Percentiles rank a stretch among this genome's conserved stretches.
Evolutionary conservation across 345 rosid species (phyloP).

Genomic region (Alliaria petiolata): DNA sequence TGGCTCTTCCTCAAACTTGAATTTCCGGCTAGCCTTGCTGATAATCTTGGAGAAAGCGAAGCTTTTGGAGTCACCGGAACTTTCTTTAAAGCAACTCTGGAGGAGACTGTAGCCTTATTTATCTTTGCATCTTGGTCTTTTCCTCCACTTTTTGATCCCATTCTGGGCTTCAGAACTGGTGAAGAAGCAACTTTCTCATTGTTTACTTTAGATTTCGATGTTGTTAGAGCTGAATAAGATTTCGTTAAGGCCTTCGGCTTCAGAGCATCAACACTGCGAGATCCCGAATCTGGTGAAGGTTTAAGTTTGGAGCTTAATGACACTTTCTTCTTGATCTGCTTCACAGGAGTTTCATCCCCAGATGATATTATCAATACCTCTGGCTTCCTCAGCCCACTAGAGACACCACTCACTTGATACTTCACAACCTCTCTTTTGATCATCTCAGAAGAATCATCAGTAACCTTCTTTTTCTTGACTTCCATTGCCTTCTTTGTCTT

Average conservation of each 20-base stretch:
- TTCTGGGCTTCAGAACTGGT: conserved; percentile 6
- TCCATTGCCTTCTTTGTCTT: conserved; percentile 25
- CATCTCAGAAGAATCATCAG: conserved; percentile 25
- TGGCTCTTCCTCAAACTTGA: conserved; percentile 39
- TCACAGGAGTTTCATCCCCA: conserved; percentile 22
- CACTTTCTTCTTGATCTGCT: conserved; percentile 26
- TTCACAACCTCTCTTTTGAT: conserved; percentile 31
- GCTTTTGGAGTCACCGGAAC: conserved; percentile 34
- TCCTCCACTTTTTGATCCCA: conserved; percentile 3
- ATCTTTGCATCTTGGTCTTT: conserved; percentile 29
- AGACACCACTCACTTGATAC: background rate
- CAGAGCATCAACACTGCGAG: conserved; percentile 11
- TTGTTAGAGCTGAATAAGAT: conserved; percentile 21
- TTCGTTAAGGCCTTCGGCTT: conserved; percentile 29
- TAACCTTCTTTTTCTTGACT: conserved; percentile 20
- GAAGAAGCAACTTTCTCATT: conserved; percentile 9
- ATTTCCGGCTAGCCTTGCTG: conserved; percentile 34
- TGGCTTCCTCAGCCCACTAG: conserved; percentile 18
- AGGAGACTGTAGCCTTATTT: conserved; percentile 19
- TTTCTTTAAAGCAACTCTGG: conserved; percentile 40
- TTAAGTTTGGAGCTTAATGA: conserved; percentile 12
- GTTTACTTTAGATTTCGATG: conserved; percentile 11
- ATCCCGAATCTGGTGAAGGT: conserved; percentile 26
- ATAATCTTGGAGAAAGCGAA: conserved; percentile 36
- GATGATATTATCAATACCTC: conserved; percentile 9